Evolutionary conservation across 2,329 filamentous ascomycete species (phyloP).

Genomic region (Penicillium sp.): DNA sequence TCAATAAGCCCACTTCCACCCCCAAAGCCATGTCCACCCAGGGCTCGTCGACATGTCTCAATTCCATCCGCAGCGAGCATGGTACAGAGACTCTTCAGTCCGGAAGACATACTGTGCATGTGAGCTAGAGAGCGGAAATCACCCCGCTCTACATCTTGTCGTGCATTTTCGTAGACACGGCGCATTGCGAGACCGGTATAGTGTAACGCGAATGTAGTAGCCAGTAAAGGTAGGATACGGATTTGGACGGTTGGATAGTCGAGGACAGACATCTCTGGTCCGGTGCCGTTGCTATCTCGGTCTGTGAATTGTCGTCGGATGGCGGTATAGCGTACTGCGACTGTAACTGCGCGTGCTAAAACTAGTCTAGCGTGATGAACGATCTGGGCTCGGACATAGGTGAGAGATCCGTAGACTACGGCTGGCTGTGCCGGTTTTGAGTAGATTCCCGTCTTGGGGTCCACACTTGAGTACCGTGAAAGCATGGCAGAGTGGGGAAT

Average conservation of each 20-base stretch:
- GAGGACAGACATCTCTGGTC: conserved; percentile 49
- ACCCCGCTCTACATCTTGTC: conserved; percentile 48
- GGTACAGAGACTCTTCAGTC: conserved; percentile 55
- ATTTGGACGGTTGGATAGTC: conserved; percentile 58
- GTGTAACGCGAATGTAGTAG: conserved; percentile 54
- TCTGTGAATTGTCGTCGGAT: conserved; percentile 53
- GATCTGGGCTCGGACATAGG: conserved; percentile 47
- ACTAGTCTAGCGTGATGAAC: conserved; percentile 51
- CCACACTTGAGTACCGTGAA: conserved; percentile 50
- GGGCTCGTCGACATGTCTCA: conserved; percentile 53
- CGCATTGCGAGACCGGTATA: conserved; percentile 49
- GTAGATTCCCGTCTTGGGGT: conserved; percentile 47
- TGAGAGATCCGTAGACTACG: conserved; percentile 53
- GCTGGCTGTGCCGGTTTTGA: conserved; percentile 50
- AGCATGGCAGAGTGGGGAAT: conserved; percentile 52
- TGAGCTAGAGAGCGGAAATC: conserved; percentile 52
- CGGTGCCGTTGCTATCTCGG: conserved; percentile 51
- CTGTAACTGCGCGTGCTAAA: conserved; percentile 54
- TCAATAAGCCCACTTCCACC: conserved; percentile 54
- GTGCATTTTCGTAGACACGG: conserved; percentile 47
- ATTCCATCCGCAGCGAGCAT: conserved; percentile 56
- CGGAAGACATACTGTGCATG: conserved; percentile 55
- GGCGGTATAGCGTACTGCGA: conserved; percentile 53
- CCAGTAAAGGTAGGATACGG: conserved; percentile 53
- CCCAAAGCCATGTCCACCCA: conserved; percentile 57